Evolutionary conservation across 345 rosid species (phyloP).

Genomic region (Carallia brachiata): DNA sequence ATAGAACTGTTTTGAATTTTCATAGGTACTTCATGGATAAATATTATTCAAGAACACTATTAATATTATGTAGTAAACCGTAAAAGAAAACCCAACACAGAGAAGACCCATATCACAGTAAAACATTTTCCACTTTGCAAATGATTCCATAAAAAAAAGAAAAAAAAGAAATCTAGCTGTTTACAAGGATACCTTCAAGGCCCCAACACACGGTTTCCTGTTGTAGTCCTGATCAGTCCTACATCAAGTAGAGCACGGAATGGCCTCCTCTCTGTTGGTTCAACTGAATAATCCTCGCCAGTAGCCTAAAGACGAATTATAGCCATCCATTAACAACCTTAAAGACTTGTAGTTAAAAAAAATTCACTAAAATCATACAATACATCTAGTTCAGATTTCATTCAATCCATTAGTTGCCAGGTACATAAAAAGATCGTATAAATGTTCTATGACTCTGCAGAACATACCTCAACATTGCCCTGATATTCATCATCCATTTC

Average conservation of each 20-base stretch:
- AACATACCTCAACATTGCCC: slow-evolving; percentile 61
- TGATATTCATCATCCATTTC: slow-evolving; percentile 69
- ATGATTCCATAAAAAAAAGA: too few species aligned
- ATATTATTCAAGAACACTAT: too few species aligned
- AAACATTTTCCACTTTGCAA: too few species aligned
- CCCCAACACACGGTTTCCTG: slow-evolving; percentile 77
- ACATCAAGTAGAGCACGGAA: slow-evolving; percentile 85
- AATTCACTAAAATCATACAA: too few species aligned
- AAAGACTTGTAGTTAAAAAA: too few species aligned
- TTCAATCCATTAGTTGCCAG: neutral
- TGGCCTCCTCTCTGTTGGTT: slow-evolving; percentile 72
- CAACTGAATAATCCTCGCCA: slow-evolving; percentile 73
- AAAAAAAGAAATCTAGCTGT: neutral
- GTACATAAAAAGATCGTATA: neutral
- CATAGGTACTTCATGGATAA: too few species aligned
- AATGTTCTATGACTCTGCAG: neutral
- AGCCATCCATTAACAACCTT: neutral
- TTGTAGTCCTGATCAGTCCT: slow-evolving; percentile 68
- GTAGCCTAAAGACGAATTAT: slow-evolving; percentile 46
- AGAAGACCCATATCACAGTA: too few species aligned
- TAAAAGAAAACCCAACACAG: too few species aligned
- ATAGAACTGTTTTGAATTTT: too few species aligned
- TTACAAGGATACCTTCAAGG: slow-evolving; percentile 51
- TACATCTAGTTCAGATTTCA: too few species aligned
- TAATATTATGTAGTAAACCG: too few species aligned